Conservation (phyloP, 2,329 filamentous ascomycete genomes). For the Tolypocladium endophyticum region DNA sequence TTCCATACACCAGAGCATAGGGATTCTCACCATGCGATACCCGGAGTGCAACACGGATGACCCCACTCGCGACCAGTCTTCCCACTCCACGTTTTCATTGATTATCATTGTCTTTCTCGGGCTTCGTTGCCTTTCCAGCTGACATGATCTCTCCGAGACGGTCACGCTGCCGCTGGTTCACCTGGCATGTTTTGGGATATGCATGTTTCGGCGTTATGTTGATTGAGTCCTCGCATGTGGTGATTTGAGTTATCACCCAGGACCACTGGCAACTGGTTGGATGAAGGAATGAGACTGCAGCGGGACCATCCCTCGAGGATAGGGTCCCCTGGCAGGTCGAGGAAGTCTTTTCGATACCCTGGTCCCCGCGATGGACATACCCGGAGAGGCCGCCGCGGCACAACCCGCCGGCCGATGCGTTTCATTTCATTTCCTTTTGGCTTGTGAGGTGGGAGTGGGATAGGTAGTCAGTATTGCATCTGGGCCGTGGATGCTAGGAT, state of each 20-base stretch:
- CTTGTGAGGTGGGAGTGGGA: neutral
- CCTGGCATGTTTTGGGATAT: neutral
- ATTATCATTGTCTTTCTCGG: conserved; percentile 5
- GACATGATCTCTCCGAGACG: neutral
- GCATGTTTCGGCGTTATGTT: neutral
- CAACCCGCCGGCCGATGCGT: neutral
- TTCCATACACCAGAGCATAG: conserved; percentile 25
- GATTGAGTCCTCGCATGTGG: neutral
- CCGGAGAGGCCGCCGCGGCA: neutral
- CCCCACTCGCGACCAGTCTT: conserved; percentile 20
- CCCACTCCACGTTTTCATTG: conserved; percentile 25
- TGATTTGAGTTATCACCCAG: neutral
- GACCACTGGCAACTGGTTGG: neutral
- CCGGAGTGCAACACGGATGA: conserved; percentile 27
- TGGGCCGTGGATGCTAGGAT: neutral
- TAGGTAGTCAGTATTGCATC: neutral
- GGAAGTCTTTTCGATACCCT: neutral
- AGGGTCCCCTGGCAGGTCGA: neutral
- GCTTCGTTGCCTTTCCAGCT: conserved; percentile 5
- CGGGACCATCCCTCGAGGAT: neutral
- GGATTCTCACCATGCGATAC: conserved; percentile 22
- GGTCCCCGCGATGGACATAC: neutral
- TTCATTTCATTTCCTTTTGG: neutral
- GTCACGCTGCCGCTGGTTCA: neutral
- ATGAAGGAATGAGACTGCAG: neutral